Percentiles rank a stretch among this genome's conserved stretches.
Evolutionary conservation across 345 rosid species (phyloP).

Genomic region (Euphorbia peplus): DNA sequence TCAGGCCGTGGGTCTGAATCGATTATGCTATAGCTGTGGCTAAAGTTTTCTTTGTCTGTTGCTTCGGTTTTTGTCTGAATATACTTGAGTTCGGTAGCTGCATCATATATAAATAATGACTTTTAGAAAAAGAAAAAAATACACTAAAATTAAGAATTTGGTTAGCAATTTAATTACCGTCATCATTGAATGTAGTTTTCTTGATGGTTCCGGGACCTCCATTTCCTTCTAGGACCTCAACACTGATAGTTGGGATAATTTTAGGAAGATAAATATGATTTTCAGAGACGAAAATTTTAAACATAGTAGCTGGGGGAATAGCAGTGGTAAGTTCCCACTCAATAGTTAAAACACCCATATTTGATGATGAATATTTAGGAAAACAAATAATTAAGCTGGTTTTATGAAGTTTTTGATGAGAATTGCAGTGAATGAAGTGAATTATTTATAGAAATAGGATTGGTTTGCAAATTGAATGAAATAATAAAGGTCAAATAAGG

Average conservation of each 20-base stretch:
- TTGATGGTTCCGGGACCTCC: background rate
- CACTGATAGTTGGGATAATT: background rate
- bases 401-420: background rate
- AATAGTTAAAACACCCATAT: no score
- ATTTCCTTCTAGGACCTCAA: constrained; percentile 7
- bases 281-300: background rate
- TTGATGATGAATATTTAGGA: background rate
- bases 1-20: constrained; percentile 27
- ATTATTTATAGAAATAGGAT: background rate
- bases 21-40: constrained; percentile 29
- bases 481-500: no score
- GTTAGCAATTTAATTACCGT: no score
- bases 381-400: no score
- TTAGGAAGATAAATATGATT: background rate
- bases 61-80: constrained; percentile 36
- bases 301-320: no score
- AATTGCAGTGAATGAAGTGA: background rate
- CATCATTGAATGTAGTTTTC: no score
- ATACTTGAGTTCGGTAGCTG: constrained; percentile 27
- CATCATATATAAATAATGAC: background rate
- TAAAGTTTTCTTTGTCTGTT: constrained; percentile 34
- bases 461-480: no score
- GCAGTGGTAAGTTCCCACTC: no score
- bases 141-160: no score
- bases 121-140: no score